Conservation (phyloP, 192 early-diverging fungal species). For the Anaeromyces robustus region DNA sequence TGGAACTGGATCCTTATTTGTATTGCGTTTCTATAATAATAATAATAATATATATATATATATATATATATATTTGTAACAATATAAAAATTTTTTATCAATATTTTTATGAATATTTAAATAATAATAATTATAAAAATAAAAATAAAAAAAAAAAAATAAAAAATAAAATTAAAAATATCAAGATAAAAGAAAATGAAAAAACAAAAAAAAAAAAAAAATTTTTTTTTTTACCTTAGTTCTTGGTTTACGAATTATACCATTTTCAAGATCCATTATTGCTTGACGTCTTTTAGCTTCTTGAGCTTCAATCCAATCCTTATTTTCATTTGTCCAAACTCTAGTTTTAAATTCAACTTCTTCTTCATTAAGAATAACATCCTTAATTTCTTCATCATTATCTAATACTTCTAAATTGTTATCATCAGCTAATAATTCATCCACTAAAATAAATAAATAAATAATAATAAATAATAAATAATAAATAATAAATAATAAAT, state of each 20-base stretch:
- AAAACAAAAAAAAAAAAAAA: too few species aligned
- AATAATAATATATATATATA: slow-evolving; percentile 1
- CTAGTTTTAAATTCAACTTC: slow-evolving; percentile 65
- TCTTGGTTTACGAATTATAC: background rate
- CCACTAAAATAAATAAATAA: too few species aligned
- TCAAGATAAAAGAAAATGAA: too few species aligned
- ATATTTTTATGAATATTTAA: too few species aligned
- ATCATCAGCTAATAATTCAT: background rate
- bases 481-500: too few species aligned
- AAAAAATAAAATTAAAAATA: too few species aligned
- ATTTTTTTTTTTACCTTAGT: slow-evolving; percentile 10
- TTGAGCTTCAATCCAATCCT: slow-evolving; percentile 60
- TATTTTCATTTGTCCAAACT: slow-evolving; percentile 79
- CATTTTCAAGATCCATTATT: background rate
- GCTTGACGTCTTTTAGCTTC: slow-evolving; percentile 13
- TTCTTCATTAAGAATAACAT: slow-evolving; percentile 48
- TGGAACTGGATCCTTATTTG: background rate
- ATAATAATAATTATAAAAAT: too few species aligned
- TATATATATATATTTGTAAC: background rate
- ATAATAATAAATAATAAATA: too few species aligned
- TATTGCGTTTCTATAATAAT: slow-evolving; percentile 20
- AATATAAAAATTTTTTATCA: slow-evolving; percentile 21
- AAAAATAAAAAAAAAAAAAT: too few species aligned
- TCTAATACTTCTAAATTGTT: slow-evolving; percentile 15
- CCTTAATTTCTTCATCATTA: slow-evolving; percentile 61